Evolutionary conservation across 2,329 filamentous ascomycete species (phyloP).

Genomic region (Verticillium nubilum): DNA sequence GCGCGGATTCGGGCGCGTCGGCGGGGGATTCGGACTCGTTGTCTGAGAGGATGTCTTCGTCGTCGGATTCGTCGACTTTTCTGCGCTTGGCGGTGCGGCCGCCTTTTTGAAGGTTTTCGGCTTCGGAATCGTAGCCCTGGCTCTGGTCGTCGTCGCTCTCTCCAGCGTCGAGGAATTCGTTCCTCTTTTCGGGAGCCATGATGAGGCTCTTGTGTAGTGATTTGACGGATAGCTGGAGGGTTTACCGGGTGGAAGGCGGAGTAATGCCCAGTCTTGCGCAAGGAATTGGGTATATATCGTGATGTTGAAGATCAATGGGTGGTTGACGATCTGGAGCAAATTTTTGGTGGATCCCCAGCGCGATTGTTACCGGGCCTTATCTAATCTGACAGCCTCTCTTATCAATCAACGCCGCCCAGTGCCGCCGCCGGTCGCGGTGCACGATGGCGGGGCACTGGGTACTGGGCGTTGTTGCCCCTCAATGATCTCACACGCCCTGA

Average conservation of each 20-base stretch:
- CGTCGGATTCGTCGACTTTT: constrained; percentile 45
- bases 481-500: constrained; percentile 11
- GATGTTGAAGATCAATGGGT: neutral
- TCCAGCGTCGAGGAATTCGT: constrained; percentile 61
- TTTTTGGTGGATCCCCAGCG: constrained; percentile 6
- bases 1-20: constrained; percentile 21
- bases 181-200: constrained; percentile 66
- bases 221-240: neutral
- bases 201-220: neutral
- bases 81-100: constrained; percentile 57
- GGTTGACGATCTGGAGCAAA: constrained; percentile 1
- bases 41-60: constrained; percentile 26
- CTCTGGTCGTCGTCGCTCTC: constrained; percentile 55
- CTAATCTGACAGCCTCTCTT: constrained; percentile 1
- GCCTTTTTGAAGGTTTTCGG: constrained; percentile 61
- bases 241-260: neutral
- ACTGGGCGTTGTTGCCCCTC: constrained; percentile 11
- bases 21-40: constrained; percentile 18
- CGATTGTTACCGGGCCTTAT: constrained; percentile 1
- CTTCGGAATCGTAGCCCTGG: constrained; percentile 61
- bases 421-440: neutral
- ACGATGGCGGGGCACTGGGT: constrained; percentile 1
- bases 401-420: neutral
- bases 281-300: neutral
- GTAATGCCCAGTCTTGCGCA: neutral